Base-by-base conservation (phyloP, 176 grass and related monocot species). In the Aegilops tauschii region DNA sequence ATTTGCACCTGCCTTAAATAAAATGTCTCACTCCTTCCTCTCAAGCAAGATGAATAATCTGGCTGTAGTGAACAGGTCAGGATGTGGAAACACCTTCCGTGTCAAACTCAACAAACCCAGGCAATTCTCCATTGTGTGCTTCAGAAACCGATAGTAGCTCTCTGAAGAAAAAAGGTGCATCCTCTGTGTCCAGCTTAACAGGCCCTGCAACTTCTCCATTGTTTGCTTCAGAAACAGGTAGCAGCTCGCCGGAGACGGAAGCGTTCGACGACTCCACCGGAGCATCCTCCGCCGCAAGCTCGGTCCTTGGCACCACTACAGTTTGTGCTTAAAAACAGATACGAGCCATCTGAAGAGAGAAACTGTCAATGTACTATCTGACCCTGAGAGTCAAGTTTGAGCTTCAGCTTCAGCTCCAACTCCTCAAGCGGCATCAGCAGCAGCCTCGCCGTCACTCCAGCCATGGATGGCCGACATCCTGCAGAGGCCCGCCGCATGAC, bases 391-490 rank as follows among this genome's bases (percentile, higher is more conserved):
- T 74, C 92, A 90, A 42, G 8, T 42, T 42, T 42, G 0, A 42
- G 39, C 39, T 42, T 42, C 39, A 37, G 70, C 62, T 78, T 89
- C 85, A 47, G 92, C 91, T 50, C 78, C 89, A 61, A 92, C 91
- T 36, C 86, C 90, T 85, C 82, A 34, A 20, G 45, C 70, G 50
- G 88, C 87, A 37, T 78, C 50, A 18, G 16, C 50, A 17, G 49
- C 14, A 52, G 49, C 49, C 49, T 52, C 49, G 16, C 50, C 16
- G 50, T 54, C 81, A 16, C 80, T 98, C 73, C 85, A 95, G 35
- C 93, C 88, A 54, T 94, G 96, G 96, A 98, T 95, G 90, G 90
- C 86, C 63, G 76, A 92, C 11, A 88, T 94, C 42, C 71, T 95
- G 30, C 68, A 81, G 75, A 75, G 34, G 4, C 27, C 78, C 54